phyloP scores from a whole-genome alignment of 352 stramenopile genomes.

The Phytopythium ostracodes region DNA sequence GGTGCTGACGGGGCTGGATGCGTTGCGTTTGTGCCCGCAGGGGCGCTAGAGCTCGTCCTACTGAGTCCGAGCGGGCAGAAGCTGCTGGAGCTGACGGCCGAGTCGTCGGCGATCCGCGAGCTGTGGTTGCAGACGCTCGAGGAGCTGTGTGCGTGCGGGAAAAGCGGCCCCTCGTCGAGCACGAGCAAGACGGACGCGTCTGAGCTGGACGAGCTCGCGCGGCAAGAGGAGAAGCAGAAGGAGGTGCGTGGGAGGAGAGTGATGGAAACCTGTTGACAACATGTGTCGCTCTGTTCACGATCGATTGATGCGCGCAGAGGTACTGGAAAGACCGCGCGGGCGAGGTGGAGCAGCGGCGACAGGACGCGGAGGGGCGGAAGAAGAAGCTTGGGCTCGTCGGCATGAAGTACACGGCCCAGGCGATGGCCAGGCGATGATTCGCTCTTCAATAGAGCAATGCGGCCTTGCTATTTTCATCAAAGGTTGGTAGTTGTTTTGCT shows the following conservation, averaged over 20 bases:
- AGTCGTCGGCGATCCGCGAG: slow-evolving; percentile 35
- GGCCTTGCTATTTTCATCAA: neutral
- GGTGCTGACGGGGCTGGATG: neutral
- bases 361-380: slow-evolving; percentile 70
- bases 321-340: slow-evolving; percentile 70
- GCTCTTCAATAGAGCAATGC: neutral
- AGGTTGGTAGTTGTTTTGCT: neutral
- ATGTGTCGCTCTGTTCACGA: neutral
- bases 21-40: slow-evolving; percentile 14
- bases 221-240: slow-evolving; percentile 59
- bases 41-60: slow-evolving; percentile 39
- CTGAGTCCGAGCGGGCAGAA: slow-evolving; percentile 54
- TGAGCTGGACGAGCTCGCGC: slow-evolving; percentile 30
- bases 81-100: slow-evolving; percentile 52
- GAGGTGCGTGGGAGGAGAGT: slow-evolving; percentile 19
- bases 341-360: slow-evolving; percentile 52
- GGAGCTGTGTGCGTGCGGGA: slow-evolving; percentile 49
- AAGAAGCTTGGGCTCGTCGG: slow-evolving; percentile 63
- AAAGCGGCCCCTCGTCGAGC: slow-evolving; percentile 27
- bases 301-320: slow-evolving; percentile 15
- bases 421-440: slow-evolving; percentile 30
- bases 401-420: slow-evolving; percentile 70
- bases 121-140: slow-evolving; percentile 70
- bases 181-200: slow-evolving; percentile 20
- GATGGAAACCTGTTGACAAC: too few species aligned